Conservation (phyloP, 495 filamentous ascomycete species). For the Penicillium salamii region DNA sequence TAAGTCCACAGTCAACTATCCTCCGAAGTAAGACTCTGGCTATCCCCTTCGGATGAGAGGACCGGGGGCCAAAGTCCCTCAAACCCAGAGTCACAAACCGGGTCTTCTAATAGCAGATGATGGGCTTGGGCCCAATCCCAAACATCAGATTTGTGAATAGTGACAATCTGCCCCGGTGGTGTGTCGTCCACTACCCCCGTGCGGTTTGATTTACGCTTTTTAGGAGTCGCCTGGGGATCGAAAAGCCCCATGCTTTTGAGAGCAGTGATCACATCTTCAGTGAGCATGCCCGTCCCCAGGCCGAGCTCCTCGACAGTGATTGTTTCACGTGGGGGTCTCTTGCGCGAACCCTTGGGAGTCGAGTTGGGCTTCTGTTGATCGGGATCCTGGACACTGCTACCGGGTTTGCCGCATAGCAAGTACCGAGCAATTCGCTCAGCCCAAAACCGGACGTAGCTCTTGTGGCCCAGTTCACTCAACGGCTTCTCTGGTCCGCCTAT, state of each 20-base stretch:
- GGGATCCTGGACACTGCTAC: slow-evolving; percentile 21
- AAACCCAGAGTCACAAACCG: slow-evolving; percentile 48
- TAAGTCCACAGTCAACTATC: slow-evolving; percentile 7
- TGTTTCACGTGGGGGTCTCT: slow-evolving; percentile 32
- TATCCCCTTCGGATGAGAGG: slow-evolving; percentile 7
- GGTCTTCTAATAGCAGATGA: slow-evolving; percentile 42
- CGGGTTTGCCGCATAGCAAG: slow-evolving; percentile 39
- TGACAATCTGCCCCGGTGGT: slow-evolving; percentile 31
- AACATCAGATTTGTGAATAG: slow-evolving; percentile 45
- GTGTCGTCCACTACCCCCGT: slow-evolving; percentile 20
- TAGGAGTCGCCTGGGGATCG: slow-evolving; percentile 52
- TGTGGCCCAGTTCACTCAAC: slow-evolving; percentile 76
- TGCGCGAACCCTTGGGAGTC: slow-evolving; percentile 29
- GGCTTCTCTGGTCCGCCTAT: slow-evolving; percentile 94
- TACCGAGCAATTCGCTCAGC: slow-evolving; percentile 72
- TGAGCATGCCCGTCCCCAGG: slow-evolving; percentile 70
- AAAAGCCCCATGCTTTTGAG: slow-evolving; percentile 74
- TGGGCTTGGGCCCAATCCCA: slow-evolving; percentile 44
- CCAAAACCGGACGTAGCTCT: slow-evolving; percentile 82
- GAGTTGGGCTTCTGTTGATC: slow-evolving; percentile 27
- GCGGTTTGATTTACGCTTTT: slow-evolving; percentile 35
- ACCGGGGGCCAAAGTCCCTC: slow-evolving; percentile 30
- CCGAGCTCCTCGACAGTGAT: slow-evolving; percentile 57
- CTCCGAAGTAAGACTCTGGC: slow-evolving; percentile 4
- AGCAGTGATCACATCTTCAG: slow-evolving; percentile 78